These are phyloP conservation scores for Suillus subalutaceus DNA, from an alignment of 768 basidiomycete species.

Conservation along the genomic window DNA sequence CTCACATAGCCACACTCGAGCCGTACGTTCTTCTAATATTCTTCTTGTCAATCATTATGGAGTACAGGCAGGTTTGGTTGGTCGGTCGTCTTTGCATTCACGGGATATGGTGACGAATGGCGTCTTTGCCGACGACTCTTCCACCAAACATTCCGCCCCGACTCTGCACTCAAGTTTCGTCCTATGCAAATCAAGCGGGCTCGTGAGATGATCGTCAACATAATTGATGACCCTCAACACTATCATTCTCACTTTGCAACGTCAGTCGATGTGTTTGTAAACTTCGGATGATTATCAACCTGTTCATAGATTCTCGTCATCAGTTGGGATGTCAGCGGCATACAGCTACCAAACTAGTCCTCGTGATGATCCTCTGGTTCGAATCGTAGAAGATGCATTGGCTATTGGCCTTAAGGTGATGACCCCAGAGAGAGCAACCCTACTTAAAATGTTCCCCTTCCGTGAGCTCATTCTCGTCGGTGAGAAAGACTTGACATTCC, in stretches of 20 bases:
- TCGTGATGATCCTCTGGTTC: conserved; percentile 10
- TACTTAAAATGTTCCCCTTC: conserved; percentile 10
- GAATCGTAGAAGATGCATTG: background rate
- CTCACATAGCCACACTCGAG: conserved; percentile 1
- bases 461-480: conserved; percentile 14
- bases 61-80: conserved; percentile 7
- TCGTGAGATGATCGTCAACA: conserved; percentile 26
- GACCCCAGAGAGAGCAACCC: conserved; percentile 6
- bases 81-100: conserved; percentile 5
- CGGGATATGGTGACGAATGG: conserved; percentile 8
- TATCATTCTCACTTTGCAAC: conserved; percentile 27
- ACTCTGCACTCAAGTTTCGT: conserved; percentile 27
- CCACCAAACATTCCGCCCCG: conserved; percentile 41
- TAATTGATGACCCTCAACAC: conserved; percentile 30
- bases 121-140: conserved; percentile 38
- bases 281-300: background rate
- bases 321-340: conserved; percentile 4
- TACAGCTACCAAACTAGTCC: conserved; percentile 4
- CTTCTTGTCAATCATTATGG: background rate
- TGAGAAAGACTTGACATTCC: background rate
- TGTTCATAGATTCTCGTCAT: conserved; percentile 16
- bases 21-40: background rate
- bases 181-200: conserved; percentile 28
- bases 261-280: conserved; percentile 11
- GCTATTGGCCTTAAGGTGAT: background rate